These are phyloP conservation scores for Penicillium sp. DNA, from an alignment of 2,329 filamentous ascomycete species.

Conservation along the genomic window DNA sequence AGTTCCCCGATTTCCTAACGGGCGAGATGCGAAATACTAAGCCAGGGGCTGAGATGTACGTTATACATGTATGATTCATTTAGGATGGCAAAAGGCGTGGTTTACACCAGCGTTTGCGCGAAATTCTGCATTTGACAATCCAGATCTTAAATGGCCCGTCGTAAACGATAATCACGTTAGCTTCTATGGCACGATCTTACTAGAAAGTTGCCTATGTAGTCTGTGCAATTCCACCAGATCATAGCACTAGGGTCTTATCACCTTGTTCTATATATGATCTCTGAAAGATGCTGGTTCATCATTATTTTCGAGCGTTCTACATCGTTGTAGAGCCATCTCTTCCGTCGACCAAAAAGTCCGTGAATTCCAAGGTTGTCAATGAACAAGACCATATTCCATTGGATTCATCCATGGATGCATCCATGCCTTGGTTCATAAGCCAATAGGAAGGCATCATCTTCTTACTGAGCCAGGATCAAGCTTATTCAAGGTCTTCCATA, in stretches of 20 bases:
- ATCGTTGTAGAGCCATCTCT: not conserved
- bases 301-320: not conserved
- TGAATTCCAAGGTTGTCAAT: not conserved
- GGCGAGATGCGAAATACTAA: not conserved
- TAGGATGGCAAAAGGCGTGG: not conserved
- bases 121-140: slow-evolving; percentile 7
- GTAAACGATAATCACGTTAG: slow-evolving; percentile 21
- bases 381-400: not conserved
- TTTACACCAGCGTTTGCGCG: not conserved
- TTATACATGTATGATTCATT: slow-evolving; percentile 4
- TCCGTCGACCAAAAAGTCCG: not conserved
- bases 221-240: not conserved
- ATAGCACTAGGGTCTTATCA: not conserved
- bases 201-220: not conserved
- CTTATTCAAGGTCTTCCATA: not conserved
- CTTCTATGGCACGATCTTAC: not conserved
- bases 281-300: not conserved
- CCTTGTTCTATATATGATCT: not conserved
- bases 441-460: not conserved
- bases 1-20: not conserved
- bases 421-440: not conserved
- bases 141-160: not conserved
- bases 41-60: not conserved
- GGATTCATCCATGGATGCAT: not conserved
- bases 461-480: not conserved